Percentiles rank a stretch among this genome's conserved stretches.
Conservation (phyloP, 1,284 basidiomycete species). For the Melampsora americana region DNA sequence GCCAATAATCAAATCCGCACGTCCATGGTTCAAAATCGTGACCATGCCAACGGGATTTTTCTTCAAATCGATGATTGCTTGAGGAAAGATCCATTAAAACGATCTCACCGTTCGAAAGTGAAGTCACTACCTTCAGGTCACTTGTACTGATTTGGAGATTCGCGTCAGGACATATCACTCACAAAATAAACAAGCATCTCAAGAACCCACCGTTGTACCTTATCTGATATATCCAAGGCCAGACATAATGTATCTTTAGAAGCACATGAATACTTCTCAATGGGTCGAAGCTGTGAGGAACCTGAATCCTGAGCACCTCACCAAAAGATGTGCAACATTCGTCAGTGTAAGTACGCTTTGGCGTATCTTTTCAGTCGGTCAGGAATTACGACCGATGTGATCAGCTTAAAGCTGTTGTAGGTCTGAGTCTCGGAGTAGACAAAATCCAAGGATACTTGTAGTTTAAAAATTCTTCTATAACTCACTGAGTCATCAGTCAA, state of each 20-base stretch:
- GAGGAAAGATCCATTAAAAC: slow-evolving; percentile 13
- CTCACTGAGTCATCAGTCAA: neutral
- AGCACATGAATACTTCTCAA: neutral
- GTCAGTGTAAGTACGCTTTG: neutral
- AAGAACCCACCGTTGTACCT: neutral
- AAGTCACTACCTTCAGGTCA: slow-evolving; percentile 5
- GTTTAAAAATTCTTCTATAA: neutral
- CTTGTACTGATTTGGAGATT: neutral
- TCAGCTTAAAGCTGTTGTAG: too few relatives aligned
- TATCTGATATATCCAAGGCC: slow-evolving; percentile 14
- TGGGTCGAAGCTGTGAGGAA: neutral
- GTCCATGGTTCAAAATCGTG: slow-evolving; percentile 96
- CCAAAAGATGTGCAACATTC: neutral
- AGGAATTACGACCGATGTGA: too few relatives aligned
- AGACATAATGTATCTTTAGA: slow-evolving; percentile 4
- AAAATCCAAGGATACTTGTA: too few relatives aligned
- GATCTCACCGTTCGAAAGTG: slow-evolving; percentile 28
- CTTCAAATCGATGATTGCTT: neutral
- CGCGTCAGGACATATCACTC: neutral
- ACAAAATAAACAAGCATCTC: neutral
- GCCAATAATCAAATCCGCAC: slow-evolving; percentile 81
- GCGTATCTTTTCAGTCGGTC: too few relatives aligned
- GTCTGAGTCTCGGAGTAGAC: too few relatives aligned
- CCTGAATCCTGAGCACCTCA: neutral
- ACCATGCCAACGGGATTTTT: slow-evolving; percentile 65